Percentiles rank a stretch among this genome's conserved stretches.
These are phyloP conservation scores for Talaromyces pinophilus DNA, from an alignment of 2,329 filamentous ascomycete species.

Conservation along the genomic window DNA sequence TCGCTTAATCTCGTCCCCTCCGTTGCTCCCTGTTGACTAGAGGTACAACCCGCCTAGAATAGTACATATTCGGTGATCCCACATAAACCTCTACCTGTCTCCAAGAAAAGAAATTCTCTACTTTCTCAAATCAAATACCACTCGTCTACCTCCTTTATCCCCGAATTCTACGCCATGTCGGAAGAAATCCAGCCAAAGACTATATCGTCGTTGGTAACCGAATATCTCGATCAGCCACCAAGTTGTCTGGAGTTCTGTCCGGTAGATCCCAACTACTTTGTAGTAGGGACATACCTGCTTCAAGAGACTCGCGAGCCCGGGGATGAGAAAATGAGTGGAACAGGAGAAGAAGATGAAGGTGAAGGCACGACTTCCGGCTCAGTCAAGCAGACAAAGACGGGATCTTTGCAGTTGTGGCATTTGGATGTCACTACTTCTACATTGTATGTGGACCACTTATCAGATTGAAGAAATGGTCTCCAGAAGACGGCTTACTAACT, in stretches of 20 bases:
- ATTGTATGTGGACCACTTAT: conserved; percentile 30
- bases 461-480: neutral
- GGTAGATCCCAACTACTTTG: conserved; percentile 61
- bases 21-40: neutral
- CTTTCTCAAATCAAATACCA: neutral
- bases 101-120: neutral
- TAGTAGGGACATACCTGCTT: conserved; percentile 84
- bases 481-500: neutral
- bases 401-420: conserved; percentile 69
- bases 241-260: conserved; percentile 50
- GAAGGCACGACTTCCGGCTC: conserved; percentile 24
- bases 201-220: conserved; percentile 34
- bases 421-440: conserved; percentile 42
- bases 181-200: conserved; percentile 1
- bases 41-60: neutral
- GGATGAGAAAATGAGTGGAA: conserved; percentile 31
- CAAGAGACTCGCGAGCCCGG: conserved; percentile 28
- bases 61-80: no score
- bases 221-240: conserved; percentile 46
- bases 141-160: neutral
- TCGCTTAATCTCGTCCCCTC: neutral
- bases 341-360: conserved; percentile 26
- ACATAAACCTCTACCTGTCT: neutral
- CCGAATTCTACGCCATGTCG: conserved; percentile 6
- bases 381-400: conserved; percentile 64